Base-by-base conservation (phyloP, 345 rosid genomes). In the Gossypium rotundifolium region DNA sequence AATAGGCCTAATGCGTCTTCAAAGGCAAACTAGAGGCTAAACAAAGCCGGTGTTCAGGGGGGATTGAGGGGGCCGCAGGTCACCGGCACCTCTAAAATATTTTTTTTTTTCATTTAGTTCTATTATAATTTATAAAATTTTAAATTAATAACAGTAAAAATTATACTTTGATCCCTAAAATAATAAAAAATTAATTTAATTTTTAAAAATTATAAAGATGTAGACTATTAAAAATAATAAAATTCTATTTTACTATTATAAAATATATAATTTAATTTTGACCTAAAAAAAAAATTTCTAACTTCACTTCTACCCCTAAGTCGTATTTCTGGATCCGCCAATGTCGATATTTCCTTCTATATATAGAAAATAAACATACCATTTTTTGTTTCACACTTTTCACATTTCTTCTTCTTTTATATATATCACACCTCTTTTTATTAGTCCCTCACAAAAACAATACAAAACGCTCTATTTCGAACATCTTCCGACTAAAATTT, bases 1-100 rank as follows among this genome's bases (percentile, higher is more conserved):
- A 58, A 75, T 33, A 63, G 27, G 38, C 53, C 4, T 65, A 74
- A 57, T 53, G 67, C 27, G 72, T 57, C 27, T 16, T 58, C 68
- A n/a, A 64, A 40, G 40, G 40, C 42, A 58, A 23, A 58, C 22
- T 9, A 38, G 46, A 9, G 48, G 48, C 67, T 38, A 63, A 38
- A 22, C 38, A 17, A 51, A 67, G 60, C 70, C 42, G 25, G 64
- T 74, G 51, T 57, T 61, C 55, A 17, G 40, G 40, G 40, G 1
- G 7, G 7, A 33, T 33, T 33, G 40, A 1, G 7, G 40, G 40
- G 40, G 40, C 40, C 33, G 33, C 33, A 29, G 33, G 33, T 3
- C 2, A 27, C 0, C 38, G 4, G 38, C 38, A 23, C 5, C 38
- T 29, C 38, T 29, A 29, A 29, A 29, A 4, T 29, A 4, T 3